phyloP scores from a whole-genome alignment of 1,284 basidiomycete genomes.

The Anthracocystis walkeri region DNA sequence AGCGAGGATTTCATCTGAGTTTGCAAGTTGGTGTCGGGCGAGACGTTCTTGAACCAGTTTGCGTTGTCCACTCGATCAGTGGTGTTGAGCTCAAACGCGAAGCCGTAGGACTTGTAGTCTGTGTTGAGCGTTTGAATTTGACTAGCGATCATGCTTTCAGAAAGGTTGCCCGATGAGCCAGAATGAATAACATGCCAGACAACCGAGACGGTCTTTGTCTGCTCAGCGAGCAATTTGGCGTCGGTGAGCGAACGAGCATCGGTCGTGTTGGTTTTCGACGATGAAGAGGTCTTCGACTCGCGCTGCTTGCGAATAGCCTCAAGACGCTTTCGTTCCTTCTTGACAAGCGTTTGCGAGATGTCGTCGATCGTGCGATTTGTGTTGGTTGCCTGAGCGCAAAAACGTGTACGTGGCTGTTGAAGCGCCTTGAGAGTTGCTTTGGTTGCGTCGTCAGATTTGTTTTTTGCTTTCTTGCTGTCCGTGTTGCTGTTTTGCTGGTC shows the following conservation, averaged over 20 bases:
- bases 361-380: slow-evolving; percentile 32
- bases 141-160: slow-evolving; percentile 17
- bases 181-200: slow-evolving; percentile 53
- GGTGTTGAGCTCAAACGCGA: slow-evolving; percentile 72
- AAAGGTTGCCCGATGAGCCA: slow-evolving; percentile 32
- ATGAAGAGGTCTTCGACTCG: background rate
- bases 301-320: slow-evolving; percentile 30
- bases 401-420: slow-evolving; percentile 38
- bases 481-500: slow-evolving; percentile 9
- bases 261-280: slow-evolving; percentile 3
- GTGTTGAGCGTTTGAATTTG: slow-evolving; percentile 74
- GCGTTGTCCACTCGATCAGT: slow-evolving; percentile 71
- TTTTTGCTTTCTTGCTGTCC: slow-evolving; percentile 5
- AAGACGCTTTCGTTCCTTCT: slow-evolving; percentile 28
- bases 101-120: slow-evolving; percentile 72
- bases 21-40: slow-evolving; percentile 71
- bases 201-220: slow-evolving; percentile 35
- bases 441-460: slow-evolving; percentile 7
- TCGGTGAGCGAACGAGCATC: slow-evolving; percentile 35
- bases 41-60: slow-evolving; percentile 73
- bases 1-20: slow-evolving; percentile 74
- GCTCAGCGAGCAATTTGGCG: slow-evolving; percentile 31
- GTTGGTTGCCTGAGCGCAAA: slow-evolving; percentile 41
- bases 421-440: slow-evolving; percentile 15
- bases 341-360: slow-evolving; percentile 14